A percentile compares a stretch with the other conserved stretches of the same genome.
These are phyloP conservation scores for Pontederia paniculata DNA, from an alignment of 176 grass and related monocot genomes.

Conservation along the genomic window DNA sequence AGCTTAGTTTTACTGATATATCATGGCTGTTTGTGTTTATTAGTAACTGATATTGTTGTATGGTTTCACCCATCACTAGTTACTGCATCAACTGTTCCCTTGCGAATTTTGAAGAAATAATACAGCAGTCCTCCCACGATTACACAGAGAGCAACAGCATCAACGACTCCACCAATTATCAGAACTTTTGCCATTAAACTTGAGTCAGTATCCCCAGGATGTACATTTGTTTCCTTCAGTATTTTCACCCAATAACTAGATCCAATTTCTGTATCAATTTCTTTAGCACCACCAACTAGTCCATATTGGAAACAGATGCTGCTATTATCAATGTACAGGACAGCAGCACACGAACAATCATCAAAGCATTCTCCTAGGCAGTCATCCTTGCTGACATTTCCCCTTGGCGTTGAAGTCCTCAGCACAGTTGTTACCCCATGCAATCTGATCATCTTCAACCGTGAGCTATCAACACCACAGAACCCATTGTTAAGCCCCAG, in stretches of 20 bases:
- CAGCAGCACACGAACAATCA: constrained; percentile 23
- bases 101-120: constrained; percentile 16
- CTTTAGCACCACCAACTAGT: constrained; percentile 23
- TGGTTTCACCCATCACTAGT: constrained; percentile 13
- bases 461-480: constrained; percentile 8
- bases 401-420: neutral
- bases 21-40: too few relatives aligned
- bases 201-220: neutral
- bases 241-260: constrained; percentile 32
- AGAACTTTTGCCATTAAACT: constrained; percentile 10
- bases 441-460: constrained; percentile 26
- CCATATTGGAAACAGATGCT: constrained; percentile 18
- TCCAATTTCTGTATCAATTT: constrained; percentile 9
- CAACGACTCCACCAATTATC: constrained; percentile 20
- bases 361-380: constrained; percentile 19
- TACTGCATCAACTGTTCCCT: constrained; percentile 4
- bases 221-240: neutral
- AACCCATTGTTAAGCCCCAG: constrained; percentile 17
- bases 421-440: constrained; percentile 16
- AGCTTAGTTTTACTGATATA: too few relatives aligned
- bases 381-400: constrained; percentile 20
- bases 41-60: neutral
- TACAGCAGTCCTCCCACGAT: constrained; percentile 20
- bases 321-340: constrained; percentile 10
- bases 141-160: constrained; percentile 19